phyloP scores from a whole-genome alignment of 2,329 filamentous ascomycete genomes.

The Moelleriella libera region DNA sequence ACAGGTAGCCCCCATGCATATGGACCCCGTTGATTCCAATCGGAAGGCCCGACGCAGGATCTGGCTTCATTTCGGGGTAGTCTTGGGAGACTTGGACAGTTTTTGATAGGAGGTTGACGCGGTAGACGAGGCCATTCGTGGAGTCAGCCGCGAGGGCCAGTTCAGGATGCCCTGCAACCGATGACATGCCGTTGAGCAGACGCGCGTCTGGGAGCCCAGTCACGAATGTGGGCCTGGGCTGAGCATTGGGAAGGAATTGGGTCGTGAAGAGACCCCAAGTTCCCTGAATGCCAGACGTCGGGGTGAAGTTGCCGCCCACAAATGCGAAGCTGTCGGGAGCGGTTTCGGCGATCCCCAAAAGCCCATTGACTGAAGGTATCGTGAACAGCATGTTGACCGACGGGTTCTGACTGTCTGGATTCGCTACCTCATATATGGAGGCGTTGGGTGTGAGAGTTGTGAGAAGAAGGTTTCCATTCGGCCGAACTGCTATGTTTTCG shows the following conservation, averaged over 20 bases:
- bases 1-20: slow-evolving; percentile 28
- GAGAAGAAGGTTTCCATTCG: slow-evolving; percentile 4
- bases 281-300: not conserved
- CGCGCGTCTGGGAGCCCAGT: not conserved
- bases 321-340: slow-evolving; percentile 1
- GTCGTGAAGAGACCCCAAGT: not conserved
- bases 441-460: slow-evolving; percentile 1
- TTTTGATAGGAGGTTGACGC: slow-evolving; percentile 21
- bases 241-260: no score
- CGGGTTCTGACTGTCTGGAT: not conserved
- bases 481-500: slow-evolving; percentile 4
- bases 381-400: not conserved
- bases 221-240: not conserved
- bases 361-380: not conserved
- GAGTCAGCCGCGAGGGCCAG: not conserved
- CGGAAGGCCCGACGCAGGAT: slow-evolving; percentile 6
- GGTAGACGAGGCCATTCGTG: slow-evolving; percentile 6
- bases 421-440: not conserved
- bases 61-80: slow-evolving; percentile 14
- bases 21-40: slow-evolving; percentile 20
- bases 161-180: not conserved
- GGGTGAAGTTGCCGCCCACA: slow-evolving; percentile 1
- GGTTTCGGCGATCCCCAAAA: slow-evolving; percentile 4
- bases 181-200: not conserved
- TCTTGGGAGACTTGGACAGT: not conserved